Evolutionary conservation across 192 early-diverging fungal species (phyloP), one percentile per base, ranked within the genome.

Genomic region (Gigaspora rosea): DNA sequence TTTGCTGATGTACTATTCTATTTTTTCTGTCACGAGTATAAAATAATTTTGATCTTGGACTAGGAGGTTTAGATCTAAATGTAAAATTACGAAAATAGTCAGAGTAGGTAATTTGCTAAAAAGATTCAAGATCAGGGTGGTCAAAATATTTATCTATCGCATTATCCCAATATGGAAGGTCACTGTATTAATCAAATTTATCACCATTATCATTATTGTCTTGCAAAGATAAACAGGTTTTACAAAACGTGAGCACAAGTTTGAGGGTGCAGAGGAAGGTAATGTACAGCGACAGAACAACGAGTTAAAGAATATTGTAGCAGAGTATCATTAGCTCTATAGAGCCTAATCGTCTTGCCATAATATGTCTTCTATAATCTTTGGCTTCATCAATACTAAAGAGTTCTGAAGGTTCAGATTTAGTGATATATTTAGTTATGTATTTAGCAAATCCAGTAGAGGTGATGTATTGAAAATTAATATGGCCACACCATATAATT

Each of bases 321-420:
- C 4, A 71, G 10, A 71, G 12, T 33, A 71, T 13, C 13, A 52
- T 71, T 11, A 71, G 11, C 27, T 71, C 49, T 8, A 71, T 71
- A 0, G 18, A n/a, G 7, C 20, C 69, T 49, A 71, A n/a, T 70
- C 48, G 2, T 48, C 68, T 51, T 32, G 20, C 48, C 5, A 32
- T 41, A 16, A 70, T 35, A 52, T 70, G 68, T 6, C 9, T 49
- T 49, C 16, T 52, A 33, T 51, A 51, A 51, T 41, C 27, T 56
- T 71, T 33, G 9, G 11, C 4, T 56, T 71, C 70, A 56, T 32
- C 12, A 32, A 56, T 1, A 51, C 13, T 57, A n/a, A 57, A 18
- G 0, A 71, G 27, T 16, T 56, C 35, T 33, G 52, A 56, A 1
- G 27, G 27, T 27, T 27, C 27, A 27, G 27, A 27, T 27, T 27